A percentile compares a stretch with the other conserved stretches of the same genome.
These are phyloP conservation scores for Lichtheimia corymbifera DNA, from an alignment of 371 early-diverging fungal species.

Conservation along the genomic window DNA sequence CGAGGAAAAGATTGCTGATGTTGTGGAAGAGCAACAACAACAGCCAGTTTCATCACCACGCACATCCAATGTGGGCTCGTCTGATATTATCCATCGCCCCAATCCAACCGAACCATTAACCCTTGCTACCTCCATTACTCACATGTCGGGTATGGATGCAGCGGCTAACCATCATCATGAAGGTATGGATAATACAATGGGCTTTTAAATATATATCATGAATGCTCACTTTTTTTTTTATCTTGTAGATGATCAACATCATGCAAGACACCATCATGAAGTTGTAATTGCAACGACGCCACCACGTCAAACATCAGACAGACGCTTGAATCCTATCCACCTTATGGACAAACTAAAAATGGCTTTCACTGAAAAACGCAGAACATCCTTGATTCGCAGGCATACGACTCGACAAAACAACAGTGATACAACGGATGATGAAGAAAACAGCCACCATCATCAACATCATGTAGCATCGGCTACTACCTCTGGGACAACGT, in stretches of 20 bases:
- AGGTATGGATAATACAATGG: no score
- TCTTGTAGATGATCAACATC: no score
- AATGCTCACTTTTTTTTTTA: no score
- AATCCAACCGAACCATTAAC: background rate
- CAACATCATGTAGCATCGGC: no score
- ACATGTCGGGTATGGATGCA: background rate
- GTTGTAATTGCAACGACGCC: background rate
- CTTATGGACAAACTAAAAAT: constrained; percentile 44
- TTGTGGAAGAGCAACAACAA: background rate
- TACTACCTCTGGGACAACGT: background rate
- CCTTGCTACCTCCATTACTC: background rate
- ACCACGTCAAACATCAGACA: constrained; percentile 8
- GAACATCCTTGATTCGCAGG: constrained; percentile 16
- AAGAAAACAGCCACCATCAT: background rate
- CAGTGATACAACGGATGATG: background rate
- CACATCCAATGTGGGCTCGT: background rate
- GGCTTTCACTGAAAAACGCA: constrained; percentile 43
- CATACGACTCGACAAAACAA: background rate
- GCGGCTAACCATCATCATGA: constrained; percentile 1
- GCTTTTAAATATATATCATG: no score
- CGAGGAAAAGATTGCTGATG: constrained; percentile 40
- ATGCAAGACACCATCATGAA: background rate
- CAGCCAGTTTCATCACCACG: background rate
- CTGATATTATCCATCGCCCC: background rate
- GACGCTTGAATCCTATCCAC: constrained; percentile 17